Conservation (phyloP, 768 basidiomycete species). For the Gautieria morchelliformis region DNA sequence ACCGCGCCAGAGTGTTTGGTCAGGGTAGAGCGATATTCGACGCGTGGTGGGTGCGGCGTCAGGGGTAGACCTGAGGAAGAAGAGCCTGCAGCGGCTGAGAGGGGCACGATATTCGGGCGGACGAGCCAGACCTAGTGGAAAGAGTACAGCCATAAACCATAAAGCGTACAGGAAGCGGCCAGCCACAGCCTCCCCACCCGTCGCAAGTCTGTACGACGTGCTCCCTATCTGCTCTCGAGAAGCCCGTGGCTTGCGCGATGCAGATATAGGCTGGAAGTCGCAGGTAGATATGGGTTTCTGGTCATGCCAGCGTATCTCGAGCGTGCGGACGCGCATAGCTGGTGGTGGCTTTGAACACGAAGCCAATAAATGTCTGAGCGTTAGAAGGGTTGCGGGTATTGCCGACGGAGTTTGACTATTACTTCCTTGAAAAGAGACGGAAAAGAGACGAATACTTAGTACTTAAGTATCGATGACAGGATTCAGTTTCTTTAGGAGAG, state of each 20-base stretch:
- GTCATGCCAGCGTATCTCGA: slow-evolving; percentile 97
- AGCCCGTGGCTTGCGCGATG: slow-evolving; percentile 72
- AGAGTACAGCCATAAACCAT: not conserved
- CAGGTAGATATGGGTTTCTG: slow-evolving; percentile 91
- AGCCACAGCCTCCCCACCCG: slow-evolving; percentile 59
- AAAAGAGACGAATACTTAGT: no score
- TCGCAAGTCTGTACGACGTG: slow-evolving; percentile 85
- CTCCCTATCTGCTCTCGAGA: slow-evolving; percentile 35
- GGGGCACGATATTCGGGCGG: slow-evolving; percentile 77
- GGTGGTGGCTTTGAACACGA: not conserved
- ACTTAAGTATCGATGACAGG: no score
- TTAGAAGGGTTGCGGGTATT: no score
- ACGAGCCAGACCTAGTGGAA: slow-evolving; percentile 82
- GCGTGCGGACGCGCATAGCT: slow-evolving; percentile 75
- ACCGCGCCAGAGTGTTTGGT: slow-evolving; percentile 89
- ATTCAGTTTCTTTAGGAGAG: no score
- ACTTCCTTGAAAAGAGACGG: no score
- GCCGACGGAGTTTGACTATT: no score
- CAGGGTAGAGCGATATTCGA: slow-evolving; percentile 91
- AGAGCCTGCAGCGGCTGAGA: slow-evolving; percentile 34
- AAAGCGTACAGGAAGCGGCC: not conserved
- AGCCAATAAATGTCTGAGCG: not conserved
- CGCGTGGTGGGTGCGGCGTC: slow-evolving; percentile 61
- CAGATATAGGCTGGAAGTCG: slow-evolving; percentile 81
- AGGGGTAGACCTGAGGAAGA: slow-evolving; percentile 15